Base-by-base conservation (phyloP, 805 yeast genomes). In the Candida tallmaniae region DNA sequence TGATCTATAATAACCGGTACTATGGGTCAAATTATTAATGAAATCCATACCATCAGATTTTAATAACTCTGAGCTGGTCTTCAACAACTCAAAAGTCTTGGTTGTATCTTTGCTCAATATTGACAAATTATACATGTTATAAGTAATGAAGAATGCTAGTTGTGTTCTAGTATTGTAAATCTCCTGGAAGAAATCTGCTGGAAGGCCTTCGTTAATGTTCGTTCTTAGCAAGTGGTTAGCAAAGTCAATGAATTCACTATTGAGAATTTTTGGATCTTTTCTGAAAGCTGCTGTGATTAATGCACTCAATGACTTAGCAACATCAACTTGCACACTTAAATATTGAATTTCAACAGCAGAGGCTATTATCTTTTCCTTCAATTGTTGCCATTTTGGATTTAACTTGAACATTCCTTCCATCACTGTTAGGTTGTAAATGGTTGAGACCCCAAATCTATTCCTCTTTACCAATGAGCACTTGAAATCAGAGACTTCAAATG, bases 241-340 rank as follows among this genome's bases (percentile, higher is more conserved):
- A 18, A 65, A 50, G 2, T 45, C 45, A 19, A 60, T 44, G 32
- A 46, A 47, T 10, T 36, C 37, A 9, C 34, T 41, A 6, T 41
- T 16, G 19, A 64, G 41, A 29, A 69, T 50, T 29, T 69, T 49
- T 6, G 56, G 56, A 44, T 61, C 65, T 29, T 61, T 65, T 41
- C 76, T 72, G 39, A 83, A 71, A 47, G 63, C 80, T 0, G 90
- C 75, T 0, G 90, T 78, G 15, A 86, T 42, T 22, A 88, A 62
- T 1, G 93, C 87, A 32, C 90, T 88, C 73, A 85, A 78, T 0
- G 94, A 73, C 46, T 80, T 81, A 3, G 86, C 82, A 14, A 83
- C 73, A 4, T 75, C 64, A 11, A 80, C 65, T 48, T 87, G 95
- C 1, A 89, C 71, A 26, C 78, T 70, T 6, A 77, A 69, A 45